These are phyloP conservation scores for Neurospora pannonica DNA, from an alignment of 495 filamentous ascomycete species.

Conservation along the genomic window DNA sequence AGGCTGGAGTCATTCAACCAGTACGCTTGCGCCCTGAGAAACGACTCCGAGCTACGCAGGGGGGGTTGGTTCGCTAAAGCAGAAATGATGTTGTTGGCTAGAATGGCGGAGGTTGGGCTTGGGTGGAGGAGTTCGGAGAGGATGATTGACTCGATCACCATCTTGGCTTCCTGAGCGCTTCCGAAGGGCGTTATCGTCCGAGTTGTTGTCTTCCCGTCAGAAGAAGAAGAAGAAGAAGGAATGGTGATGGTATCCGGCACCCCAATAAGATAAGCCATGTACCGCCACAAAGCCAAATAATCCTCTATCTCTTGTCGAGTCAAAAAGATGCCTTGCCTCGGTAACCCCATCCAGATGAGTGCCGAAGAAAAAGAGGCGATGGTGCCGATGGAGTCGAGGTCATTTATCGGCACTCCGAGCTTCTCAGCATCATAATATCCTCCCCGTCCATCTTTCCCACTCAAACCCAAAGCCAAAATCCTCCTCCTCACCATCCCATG, in stretches of 20 bases:
- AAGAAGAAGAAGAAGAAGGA: not conserved
- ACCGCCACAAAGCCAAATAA: slow-evolving; percentile 69
- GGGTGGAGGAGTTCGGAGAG: slow-evolving; percentile 52
- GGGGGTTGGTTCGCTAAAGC: slow-evolving; percentile 54
- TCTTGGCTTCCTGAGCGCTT: slow-evolving; percentile 42
- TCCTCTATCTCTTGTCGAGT: slow-evolving; percentile 52
- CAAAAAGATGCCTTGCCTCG: slow-evolving; percentile 62
- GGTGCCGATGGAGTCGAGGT: slow-evolving; percentile 64
- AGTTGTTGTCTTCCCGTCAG: too few relatives aligned
- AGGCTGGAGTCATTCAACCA: slow-evolving; percentile 61
- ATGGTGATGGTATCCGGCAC: not conserved
- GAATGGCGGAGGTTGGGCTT: slow-evolving; percentile 44
- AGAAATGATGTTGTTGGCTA: slow-evolving; percentile 68
- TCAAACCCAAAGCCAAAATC: not conserved
- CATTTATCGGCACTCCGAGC: slow-evolving; percentile 62
- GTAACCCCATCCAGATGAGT: slow-evolving; percentile 58
- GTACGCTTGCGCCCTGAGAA: slow-evolving; percentile 54
- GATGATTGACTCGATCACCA: slow-evolving; percentile 56
- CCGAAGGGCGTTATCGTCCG: slow-evolving; percentile 34
- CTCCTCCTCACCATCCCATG: slow-evolving; percentile 61
- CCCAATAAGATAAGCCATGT: slow-evolving; percentile 60
- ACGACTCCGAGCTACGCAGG: slow-evolving; percentile 49
- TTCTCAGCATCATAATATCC: slow-evolving; percentile 51
- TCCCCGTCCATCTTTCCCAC: not conserved
- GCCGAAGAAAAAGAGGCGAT: slow-evolving; percentile 58